Evolutionary conservation across 805 yeast genomes (phyloP).

Genomic region (Kluyveromyces wickerhamii): DNA sequence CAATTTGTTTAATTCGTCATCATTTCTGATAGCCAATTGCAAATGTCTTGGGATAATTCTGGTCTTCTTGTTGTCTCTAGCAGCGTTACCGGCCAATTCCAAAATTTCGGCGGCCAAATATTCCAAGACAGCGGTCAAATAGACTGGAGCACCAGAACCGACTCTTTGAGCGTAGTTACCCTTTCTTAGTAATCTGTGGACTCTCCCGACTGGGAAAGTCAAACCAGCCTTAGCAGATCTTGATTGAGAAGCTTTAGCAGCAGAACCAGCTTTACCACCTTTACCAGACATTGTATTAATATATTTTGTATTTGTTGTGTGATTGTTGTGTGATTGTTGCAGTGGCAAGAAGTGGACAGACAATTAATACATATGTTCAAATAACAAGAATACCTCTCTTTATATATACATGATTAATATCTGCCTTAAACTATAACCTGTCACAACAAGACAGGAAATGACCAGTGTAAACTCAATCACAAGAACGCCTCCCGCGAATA

Average conservation of each 20-base stretch:
- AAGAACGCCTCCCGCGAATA: no score
- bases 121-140: constrained; percentile 90
- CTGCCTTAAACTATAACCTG: no score
- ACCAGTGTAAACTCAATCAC: no score
- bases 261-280: constrained; percentile 83
- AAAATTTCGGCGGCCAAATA: constrained; percentile 92
- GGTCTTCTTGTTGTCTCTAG: constrained; percentile 96
- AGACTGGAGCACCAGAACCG: constrained; percentile 97
- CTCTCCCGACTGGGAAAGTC: constrained; percentile 98
- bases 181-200: constrained; percentile 87
- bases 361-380: no score
- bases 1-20: constrained; percentile 91
- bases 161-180: constrained; percentile 95
- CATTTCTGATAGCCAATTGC: constrained; percentile 94
- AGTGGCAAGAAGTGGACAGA: no score
- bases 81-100: constrained; percentile 96
- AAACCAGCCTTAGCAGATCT: constrained; percentile 96
- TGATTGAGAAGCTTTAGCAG: constrained; percentile 88
- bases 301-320: neutral
- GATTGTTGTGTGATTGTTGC: no score
- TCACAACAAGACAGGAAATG: no score
- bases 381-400: no score
- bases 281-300: constrained; percentile 47
- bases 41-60: constrained; percentile 97
- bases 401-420: no score